Percentiles rank a stretch among this genome's conserved stretches.
Evolutionary conservation across 345 rosid species (phyloP).

Genomic region (Eucalyptus sp.): DNA sequence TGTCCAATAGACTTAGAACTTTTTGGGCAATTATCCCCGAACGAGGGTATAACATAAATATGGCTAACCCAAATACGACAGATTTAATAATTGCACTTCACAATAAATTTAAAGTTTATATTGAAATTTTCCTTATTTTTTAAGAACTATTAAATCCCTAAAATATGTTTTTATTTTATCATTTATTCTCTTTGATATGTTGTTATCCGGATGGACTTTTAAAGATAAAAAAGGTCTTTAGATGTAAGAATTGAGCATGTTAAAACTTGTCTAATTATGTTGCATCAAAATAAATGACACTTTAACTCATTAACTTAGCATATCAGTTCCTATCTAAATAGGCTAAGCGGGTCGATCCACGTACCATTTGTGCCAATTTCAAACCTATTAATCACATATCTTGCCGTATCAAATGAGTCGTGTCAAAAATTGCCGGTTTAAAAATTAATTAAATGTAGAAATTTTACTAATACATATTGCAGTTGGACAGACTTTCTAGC

Average conservation of each 20-base stretch:
- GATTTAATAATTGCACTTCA: background rate
- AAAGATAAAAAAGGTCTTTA: background rate
- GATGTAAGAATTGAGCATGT: background rate
- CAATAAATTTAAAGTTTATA: too few species aligned
- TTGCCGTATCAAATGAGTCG: background rate
- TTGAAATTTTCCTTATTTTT: background rate
- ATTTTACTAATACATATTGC: background rate
- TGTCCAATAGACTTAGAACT: background rate
- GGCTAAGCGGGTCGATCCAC: background rate
- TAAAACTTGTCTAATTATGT: background rate
- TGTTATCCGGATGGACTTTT: background rate
- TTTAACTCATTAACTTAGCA: background rate
- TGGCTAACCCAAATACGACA: background rate
- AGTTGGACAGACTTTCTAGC: background rate
- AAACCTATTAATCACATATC: background rate
- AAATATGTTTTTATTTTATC: background rate
- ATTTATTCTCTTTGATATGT: background rate
- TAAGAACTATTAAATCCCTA: background rate
- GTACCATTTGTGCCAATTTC: background rate
- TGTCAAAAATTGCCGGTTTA: background rate
- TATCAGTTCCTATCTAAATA: background rate
- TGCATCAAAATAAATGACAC: background rate
- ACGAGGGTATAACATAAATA: background rate
- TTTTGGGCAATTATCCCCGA: background rate
- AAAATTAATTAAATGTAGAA: too few species aligned